Base-by-base conservation (phyloP, 2,329 filamentous ascomycete species). In the Stachybotrys elegans region DNA sequence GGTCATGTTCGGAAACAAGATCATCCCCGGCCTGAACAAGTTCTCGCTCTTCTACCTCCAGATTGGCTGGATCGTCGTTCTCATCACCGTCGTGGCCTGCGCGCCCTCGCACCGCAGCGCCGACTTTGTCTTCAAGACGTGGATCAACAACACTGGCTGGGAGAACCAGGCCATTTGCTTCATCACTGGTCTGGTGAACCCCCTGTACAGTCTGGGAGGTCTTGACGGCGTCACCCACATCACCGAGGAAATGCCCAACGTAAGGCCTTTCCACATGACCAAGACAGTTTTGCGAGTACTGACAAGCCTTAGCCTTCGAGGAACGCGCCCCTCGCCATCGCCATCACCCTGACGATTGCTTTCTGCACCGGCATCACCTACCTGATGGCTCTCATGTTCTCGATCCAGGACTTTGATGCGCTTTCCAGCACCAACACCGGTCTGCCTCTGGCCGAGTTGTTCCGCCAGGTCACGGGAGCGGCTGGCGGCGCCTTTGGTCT, bases 121-220 rank as follows among this genome's bases (percentile, higher is more conserved):
- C 40, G 60, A 68, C n/a, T 76, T 76, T 44, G 74, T 78, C 17
- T 78, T 77, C 52, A 59, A 56, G 29, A 75, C 69, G 2, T 77
- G 71, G 64, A 68, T 73, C 43, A 76, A 76, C 51, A 70, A 73
- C 39, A 76, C 74, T 0, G 73, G 74, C 12, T 77, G 73, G 73
- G 58, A 69, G 25, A 71, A 67, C 44, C 67, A 73, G 43, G 68
- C 62, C 1, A 69, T 76, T 25, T 70, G 65, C 45, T 76, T 76
- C 52, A 73, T 76, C 43, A 71, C 70, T 0, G 73, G 73, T 0
- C 55, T 76, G 4, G 68, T 76, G 2, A 75, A 75, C 46, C 66
- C 70, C 0, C 54, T 71, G 5, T 76, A 71, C 54, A 64, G 65
- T 19, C 60, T 76, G 13, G 68, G 70, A 19, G 70, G 71, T 1